Conservation (phyloP, 352 stramenopile species). For the Phytophthora lateralis region DNA sequence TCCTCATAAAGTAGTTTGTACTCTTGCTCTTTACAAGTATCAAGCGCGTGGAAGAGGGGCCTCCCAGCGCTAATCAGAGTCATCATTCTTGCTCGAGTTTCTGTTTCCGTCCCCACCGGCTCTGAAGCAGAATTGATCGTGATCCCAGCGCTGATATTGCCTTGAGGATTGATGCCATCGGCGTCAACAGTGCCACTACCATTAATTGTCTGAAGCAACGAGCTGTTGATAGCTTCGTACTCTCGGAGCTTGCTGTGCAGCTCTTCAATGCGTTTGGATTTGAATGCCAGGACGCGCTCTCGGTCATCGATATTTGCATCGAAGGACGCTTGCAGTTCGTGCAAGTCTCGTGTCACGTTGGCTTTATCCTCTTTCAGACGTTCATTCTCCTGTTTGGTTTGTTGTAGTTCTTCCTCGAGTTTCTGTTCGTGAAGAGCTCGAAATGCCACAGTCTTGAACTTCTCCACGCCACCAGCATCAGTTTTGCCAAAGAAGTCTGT, state of each 20-base stretch:
- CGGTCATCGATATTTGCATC: slow-evolving; percentile 67
- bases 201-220: slow-evolving; percentile 54
- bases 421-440: slow-evolving; percentile 73
- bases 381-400: slow-evolving; percentile 49
- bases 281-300: slow-evolving; percentile 68
- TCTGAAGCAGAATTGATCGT: slow-evolving; percentile 9
- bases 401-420: slow-evolving; percentile 59
- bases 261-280: slow-evolving; percentile 70
- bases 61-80: slow-evolving; percentile 42
- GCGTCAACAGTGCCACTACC: slow-evolving; percentile 17
- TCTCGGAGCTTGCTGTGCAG: slow-evolving; percentile 54
- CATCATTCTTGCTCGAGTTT: slow-evolving; percentile 42
- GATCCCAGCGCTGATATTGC: slow-evolving; percentile 11
- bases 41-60: slow-evolving; percentile 59
- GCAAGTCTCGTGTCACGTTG: slow-evolving; percentile 37
- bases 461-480: slow-evolving; percentile 54
- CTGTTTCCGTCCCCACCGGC: slow-evolving; percentile 8
- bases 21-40: slow-evolving; percentile 63
- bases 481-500: slow-evolving; percentile 63
- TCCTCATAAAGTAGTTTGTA: slow-evolving; percentile 60
- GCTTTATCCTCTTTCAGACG: slow-evolving; percentile 41
- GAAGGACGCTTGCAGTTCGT: slow-evolving; percentile 49
- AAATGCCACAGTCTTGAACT: slow-evolving; percentile 69
- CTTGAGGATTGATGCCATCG: slow-evolving; percentile 8
- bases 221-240: slow-evolving; percentile 56